Evolutionary conservation across 805 yeast species (phyloP).

Genomic region (Candida chilensis): DNA sequence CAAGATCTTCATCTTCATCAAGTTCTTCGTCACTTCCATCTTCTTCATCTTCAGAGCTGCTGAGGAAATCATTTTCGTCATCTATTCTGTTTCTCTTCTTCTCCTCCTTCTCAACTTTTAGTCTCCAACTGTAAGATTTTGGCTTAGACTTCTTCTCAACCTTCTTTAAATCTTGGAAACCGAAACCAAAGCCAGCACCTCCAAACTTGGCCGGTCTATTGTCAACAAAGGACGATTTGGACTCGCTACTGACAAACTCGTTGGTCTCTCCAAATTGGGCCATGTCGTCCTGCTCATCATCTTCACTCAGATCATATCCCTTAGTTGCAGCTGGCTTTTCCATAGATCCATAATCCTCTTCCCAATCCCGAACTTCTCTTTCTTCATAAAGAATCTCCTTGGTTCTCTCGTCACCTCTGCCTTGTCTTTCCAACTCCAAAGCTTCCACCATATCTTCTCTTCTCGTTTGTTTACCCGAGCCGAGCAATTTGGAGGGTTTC

Average conservation of each 20-base stretch:
- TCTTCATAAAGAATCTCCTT: constrained; percentile 62
- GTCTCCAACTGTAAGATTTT: constrained; percentile 67
- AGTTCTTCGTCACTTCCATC: constrained; percentile 13
- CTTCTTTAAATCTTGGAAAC: constrained; percentile 47
- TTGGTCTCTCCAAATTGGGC: constrained; percentile 5
- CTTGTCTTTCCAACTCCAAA: constrained; percentile 59
- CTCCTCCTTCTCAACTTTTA: constrained; percentile 24
- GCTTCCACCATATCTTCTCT: constrained; percentile 72
- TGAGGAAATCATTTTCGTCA: constrained; percentile 6
- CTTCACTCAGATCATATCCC: too few relatives aligned
- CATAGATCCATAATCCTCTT: constrained; percentile 21
- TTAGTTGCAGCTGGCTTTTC: too few relatives aligned
- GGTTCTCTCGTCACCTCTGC: constrained; percentile 56
- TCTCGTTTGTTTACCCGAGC: constrained; percentile 63
- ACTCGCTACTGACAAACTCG: constrained; percentile 19
- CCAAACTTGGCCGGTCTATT: constrained; percentile 55
- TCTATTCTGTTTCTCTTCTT: constrained; percentile 16
- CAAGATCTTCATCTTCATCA: constrained; percentile 11
- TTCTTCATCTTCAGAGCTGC: constrained; percentile 12
- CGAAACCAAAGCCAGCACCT: constrained; percentile 63
- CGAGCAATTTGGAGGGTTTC: constrained; percentile 69
- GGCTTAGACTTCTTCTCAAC: constrained; percentile 27
- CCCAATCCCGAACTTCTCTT: constrained; percentile 57
- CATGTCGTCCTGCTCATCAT: constrained; percentile 3
- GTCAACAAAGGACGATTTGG: constrained; percentile 48